These are phyloP conservation scores for Gloeophyllum trabeum DNA, from an alignment of 768 basidiomycete species.

Conservation along the genomic window DNA sequence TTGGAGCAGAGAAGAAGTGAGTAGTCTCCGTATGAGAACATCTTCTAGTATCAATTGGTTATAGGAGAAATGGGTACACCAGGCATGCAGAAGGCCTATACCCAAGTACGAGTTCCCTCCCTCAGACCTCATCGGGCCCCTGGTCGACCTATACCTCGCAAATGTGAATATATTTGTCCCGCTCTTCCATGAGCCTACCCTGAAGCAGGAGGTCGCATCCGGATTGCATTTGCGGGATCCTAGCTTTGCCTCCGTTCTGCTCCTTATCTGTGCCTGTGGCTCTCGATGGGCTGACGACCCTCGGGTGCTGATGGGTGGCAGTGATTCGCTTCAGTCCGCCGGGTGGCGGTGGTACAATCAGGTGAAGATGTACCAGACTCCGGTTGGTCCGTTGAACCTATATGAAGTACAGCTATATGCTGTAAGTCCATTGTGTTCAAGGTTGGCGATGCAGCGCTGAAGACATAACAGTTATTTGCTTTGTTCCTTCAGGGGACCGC, in stretches of 20 bases:
- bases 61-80: no score
- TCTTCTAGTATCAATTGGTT: no score
- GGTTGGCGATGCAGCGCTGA: conserved; percentile 14
- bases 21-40: background rate
- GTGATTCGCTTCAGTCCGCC: conserved; percentile 14
- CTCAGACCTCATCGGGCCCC: conserved; percentile 19
- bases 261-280: conserved; percentile 46
- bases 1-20: background rate
- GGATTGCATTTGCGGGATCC: conserved; percentile 25
- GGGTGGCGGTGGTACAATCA: conserved; percentile 34
- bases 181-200: conserved; percentile 31
- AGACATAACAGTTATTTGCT: conserved; percentile 11
- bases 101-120: conserved; percentile 20
- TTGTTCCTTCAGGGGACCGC: conserved; percentile 4
- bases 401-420: conserved; percentile 27
- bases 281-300: conserved; percentile 31
- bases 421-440: conserved; percentile 14
- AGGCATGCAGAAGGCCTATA: conserved; percentile 2
- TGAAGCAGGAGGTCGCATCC: conserved; percentile 23
- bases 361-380: conserved; percentile 22
- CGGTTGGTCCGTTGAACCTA: conserved; percentile 19
- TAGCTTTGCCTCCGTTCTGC: conserved; percentile 37
- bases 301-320: conserved; percentile 19
- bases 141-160: conserved; percentile 34
- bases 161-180: conserved; percentile 23